A percentile compares a stretch with the other conserved stretches of the same genome.
These are phyloP conservation scores for Aquilaria yunnanensis DNA, from an alignment of 345 rosid species.

Conservation along the genomic window DNA sequence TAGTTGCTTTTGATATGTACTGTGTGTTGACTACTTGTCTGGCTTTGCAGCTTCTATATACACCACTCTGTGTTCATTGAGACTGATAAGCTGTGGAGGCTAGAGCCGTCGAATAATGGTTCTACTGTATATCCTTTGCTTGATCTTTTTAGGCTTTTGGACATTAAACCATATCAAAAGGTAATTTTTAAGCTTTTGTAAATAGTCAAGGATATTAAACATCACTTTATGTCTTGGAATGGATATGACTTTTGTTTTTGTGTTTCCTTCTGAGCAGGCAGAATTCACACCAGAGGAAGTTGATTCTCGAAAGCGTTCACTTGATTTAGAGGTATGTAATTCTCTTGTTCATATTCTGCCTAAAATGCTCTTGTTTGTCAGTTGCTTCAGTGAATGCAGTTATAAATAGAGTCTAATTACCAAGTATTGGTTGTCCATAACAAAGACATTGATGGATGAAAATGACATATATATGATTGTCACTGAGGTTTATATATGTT, in stretches of 20 bases:
- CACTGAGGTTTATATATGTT: no score
- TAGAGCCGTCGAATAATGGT: slow-evolving; percentile 22
- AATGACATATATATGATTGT: no score
- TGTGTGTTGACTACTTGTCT: not conserved
- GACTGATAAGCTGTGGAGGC: slow-evolving; percentile 26
- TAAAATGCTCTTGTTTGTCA: not conserved
- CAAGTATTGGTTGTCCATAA: no score
- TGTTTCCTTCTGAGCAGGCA: slow-evolving; percentile 18
- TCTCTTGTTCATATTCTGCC: not conserved
- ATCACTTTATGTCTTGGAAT: not conserved
- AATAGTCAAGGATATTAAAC: not conserved
- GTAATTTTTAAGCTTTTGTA: slow-evolving; percentile 7
- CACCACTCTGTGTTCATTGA: slow-evolving; percentile 25
- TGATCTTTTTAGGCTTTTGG: slow-evolving; percentile 26
- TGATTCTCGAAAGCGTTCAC: slow-evolving; percentile 22
- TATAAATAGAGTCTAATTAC: no score
- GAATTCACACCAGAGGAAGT: slow-evolving; percentile 34
- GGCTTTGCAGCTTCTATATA: slow-evolving; percentile 29
- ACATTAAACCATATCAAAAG: slow-evolving; percentile 26
- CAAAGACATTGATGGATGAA: no score
- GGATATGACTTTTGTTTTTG: not conserved
- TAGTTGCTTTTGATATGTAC: not conserved
- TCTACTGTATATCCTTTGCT: slow-evolving; percentile 27
- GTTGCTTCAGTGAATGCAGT: not conserved
- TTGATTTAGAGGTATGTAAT: slow-evolving; percentile 18